phyloP scores from a whole-genome alignment of 2,329 filamentous ascomycete species.

The Lachnellula cervina region DNA sequence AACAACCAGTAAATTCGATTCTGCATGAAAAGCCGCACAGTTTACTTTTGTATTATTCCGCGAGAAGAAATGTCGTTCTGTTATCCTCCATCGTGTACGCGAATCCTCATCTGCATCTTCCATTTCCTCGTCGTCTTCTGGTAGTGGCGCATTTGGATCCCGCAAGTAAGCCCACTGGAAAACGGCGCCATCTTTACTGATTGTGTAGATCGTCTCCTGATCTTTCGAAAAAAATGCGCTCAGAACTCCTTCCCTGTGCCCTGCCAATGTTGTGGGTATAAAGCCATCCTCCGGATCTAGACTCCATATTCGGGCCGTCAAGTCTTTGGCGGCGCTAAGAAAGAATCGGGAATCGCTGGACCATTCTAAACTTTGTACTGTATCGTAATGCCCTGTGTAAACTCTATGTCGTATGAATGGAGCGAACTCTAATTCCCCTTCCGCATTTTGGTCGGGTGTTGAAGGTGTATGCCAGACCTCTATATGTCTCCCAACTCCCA shows the following conservation, averaged over 20 bases:
- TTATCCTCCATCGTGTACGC: constrained; percentile 83
- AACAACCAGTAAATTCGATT: constrained; percentile 87
- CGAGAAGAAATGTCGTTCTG: constrained; percentile 89
- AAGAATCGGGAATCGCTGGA: constrained; percentile 95
- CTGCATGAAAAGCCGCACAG: constrained; percentile 84
- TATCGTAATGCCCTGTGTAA: constrained; percentile 85
- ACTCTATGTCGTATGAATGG: constrained; percentile 87
- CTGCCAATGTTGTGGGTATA: constrained; percentile 80
- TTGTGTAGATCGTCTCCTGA: constrained; percentile 92
- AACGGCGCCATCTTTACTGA: constrained; percentile 94
- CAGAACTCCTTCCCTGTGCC: constrained; percentile 83
- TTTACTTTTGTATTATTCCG: constrained; percentile 82
- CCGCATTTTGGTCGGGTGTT: constrained; percentile 71
- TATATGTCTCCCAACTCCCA: constrained; percentile 78
- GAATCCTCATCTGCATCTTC: constrained; percentile 57
- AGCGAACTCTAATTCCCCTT: constrained; percentile 87
- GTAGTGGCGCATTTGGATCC: constrained; percentile 49
- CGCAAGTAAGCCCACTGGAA: constrained; percentile 86
- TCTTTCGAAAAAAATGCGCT: constrained; percentile 96
- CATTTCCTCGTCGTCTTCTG: constrained; percentile 53
- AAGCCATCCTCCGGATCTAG: constrained; percentile 82
- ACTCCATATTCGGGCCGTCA: constrained; percentile 95
- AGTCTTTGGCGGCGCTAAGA: constrained; percentile 82
- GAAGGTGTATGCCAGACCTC: constrained; percentile 97
- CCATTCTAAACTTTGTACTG: constrained; percentile 84